These are phyloP conservation scores for Fusarium humuli DNA, from an alignment of 2,329 filamentous ascomycete genomes.

Conservation along the genomic window DNA sequence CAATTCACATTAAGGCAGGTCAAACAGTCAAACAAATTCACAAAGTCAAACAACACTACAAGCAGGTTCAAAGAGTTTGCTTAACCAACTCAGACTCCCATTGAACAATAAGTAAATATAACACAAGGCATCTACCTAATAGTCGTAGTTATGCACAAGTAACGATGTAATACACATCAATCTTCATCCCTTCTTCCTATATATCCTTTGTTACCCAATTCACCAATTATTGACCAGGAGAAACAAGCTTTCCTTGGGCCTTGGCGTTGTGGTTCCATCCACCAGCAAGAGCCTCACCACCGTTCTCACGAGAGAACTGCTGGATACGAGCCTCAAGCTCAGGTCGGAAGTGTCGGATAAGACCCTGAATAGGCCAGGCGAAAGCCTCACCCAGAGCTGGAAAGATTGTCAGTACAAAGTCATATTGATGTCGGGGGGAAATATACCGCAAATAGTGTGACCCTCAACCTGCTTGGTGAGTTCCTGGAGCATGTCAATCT, in stretches of 20 bases:
- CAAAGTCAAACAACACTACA: neutral
- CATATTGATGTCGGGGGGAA: neutral
- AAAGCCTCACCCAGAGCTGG: slow-evolving; percentile 94
- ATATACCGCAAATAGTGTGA: slow-evolving; percentile 94
- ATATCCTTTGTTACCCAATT: slow-evolving; percentile 27
- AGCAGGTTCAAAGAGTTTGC: neutral
- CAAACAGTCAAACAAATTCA: neutral
- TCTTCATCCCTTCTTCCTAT: slow-evolving; percentile 32
- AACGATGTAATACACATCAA: slow-evolving; percentile 41
- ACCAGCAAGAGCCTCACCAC: slow-evolving; percentile 82
- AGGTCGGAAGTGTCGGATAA: slow-evolving; percentile 97
- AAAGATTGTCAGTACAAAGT: slow-evolving; percentile 46
- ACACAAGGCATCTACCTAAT: slow-evolving; percentile 47
- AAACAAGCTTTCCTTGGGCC: slow-evolving; percentile 83
- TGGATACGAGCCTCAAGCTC: slow-evolving; percentile 93
- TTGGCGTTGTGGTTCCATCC: slow-evolving; percentile 84
- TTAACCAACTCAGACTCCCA: slow-evolving; percentile 25
- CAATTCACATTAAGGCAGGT: neutral
- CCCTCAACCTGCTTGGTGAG: slow-evolving; percentile 99
- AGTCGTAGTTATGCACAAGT: slow-evolving; percentile 46
- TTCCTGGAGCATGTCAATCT: slow-evolving; percentile 99
- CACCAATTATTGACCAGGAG: slow-evolving; percentile 83
- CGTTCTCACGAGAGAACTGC: slow-evolving; percentile 78
- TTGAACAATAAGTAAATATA: slow-evolving; percentile 48
- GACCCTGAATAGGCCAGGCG: slow-evolving; percentile 96